Base-by-base conservation (phyloP, 768 basidiomycete genomes). In the Mycena belliarum region DNA sequence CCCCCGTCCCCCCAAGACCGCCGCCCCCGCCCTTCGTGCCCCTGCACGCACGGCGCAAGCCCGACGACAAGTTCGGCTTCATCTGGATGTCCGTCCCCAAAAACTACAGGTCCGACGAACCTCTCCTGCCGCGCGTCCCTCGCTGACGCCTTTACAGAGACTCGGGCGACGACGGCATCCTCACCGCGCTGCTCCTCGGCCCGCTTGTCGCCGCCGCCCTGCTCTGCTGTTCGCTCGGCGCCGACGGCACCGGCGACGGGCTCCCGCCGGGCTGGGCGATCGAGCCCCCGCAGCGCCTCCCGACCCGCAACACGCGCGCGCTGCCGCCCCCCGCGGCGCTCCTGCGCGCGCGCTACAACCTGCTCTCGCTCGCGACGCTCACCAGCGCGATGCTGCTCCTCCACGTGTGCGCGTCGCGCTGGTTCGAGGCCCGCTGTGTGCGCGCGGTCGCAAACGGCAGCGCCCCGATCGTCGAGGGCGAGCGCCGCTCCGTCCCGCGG, bases 21-120 rank as follows among this genome's bases (percentile, higher is more conserved):
- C 59, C 28, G 15, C 20, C 29, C 7, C 29, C 29, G 12, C 7
- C 12, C 29, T 32, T 11, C 32, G 23, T 21, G 28, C 29, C 7
- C 7, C 41, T 11, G 12, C n/a, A 29, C 8, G 28, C 15, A 5
- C 49, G 68, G 69, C 25, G 51, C 65, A 28, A 57, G 65, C 26
- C 63, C 64, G 49, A 74, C 73, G 58, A 83, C 80, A 72, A 73
- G 65, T 83, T 85, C 54, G 85, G 86, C 32, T 89, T 85, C 66
- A 80, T 93, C 24, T 94, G 91, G 91, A 93, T 94, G 92, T 89
- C 91, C 16, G 90, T 92, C 6, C 88, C 89, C 0, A 91, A 92
- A 71, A 92, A 94, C 66, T 94, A 91, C 68, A 79, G 91, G 90
- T 88, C 23, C 40, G 35, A n/a, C n/a, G n/a, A n/a, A n/a, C n/a